Conservation (phyloP, 108 stramenopile species). For the Poteriospumella lacustris region DNA sequence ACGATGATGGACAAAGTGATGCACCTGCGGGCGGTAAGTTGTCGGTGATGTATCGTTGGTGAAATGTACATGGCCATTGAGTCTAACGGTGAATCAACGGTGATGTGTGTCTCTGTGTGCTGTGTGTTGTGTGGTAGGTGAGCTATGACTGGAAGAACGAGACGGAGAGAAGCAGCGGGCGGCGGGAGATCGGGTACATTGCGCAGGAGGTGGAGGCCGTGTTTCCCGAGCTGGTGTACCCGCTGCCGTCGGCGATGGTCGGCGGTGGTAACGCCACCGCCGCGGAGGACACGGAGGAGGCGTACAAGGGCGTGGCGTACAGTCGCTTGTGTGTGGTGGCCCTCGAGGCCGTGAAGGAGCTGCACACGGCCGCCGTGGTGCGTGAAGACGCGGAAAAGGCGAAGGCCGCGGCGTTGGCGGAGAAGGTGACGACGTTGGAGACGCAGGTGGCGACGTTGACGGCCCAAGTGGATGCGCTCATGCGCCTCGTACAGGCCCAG, state of each 20-base stretch:
- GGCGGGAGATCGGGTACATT: conserved; percentile 52
- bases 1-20: conserved; percentile 41
- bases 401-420: background rate
- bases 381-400: background rate
- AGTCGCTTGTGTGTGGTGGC: conserved; percentile 44
- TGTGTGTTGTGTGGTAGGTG: too few species aligned
- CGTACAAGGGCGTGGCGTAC: conserved; percentile 39
- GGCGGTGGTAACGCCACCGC: too few species aligned
- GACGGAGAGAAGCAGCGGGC: background rate
- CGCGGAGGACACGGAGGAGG: conserved; percentile 34
- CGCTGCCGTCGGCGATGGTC: background rate
- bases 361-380: background rate
- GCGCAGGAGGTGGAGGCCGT: conserved; percentile 57
- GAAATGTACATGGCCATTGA: too few species aligned
- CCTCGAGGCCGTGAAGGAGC: conserved; percentile 39
- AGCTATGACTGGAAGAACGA: background rate
- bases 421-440: too few species aligned
- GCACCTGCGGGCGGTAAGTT: conserved; percentile 48
- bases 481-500: background rate
- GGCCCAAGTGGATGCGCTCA: background rate
- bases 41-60: too few species aligned
- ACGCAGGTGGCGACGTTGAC: background rate
- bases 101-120: too few species aligned
- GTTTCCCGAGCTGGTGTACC: conserved; percentile 55
- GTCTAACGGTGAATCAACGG: too few species aligned